A percentile compares a stretch with the other conserved stretches of the same genome.
phyloP scores from a whole-genome alignment of 495 filamentous ascomycete species.

The Xylona heveae region DNA sequence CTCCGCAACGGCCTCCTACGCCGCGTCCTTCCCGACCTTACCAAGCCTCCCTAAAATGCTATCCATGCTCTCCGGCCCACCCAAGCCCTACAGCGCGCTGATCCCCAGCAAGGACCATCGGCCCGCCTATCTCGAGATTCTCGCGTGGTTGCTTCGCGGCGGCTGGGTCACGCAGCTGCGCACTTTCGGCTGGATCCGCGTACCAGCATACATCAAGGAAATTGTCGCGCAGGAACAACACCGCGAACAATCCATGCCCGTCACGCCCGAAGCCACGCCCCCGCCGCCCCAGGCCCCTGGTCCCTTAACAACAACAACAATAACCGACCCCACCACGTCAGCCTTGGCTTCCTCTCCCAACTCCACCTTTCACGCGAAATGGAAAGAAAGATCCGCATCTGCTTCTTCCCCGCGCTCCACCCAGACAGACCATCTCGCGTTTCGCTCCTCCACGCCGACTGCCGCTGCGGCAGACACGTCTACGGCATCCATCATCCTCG shows the following conservation, averaged over 20 bases:
- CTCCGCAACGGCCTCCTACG: constrained; percentile 49
- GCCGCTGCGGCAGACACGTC: constrained; percentile 12
- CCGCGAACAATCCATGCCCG: constrained; percentile 21
- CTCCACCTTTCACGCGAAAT: constrained; percentile 5
- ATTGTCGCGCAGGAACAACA: constrained; percentile 35
- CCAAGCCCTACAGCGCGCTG: constrained; percentile 57
- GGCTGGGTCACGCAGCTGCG: constrained; percentile 86
- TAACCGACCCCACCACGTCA: constrained; percentile 1
- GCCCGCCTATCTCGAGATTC: constrained; percentile 63
- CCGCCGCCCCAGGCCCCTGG: not conserved
- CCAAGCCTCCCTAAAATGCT: constrained; percentile 73
- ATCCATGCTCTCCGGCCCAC: constrained; percentile 48
- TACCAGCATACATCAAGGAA: constrained; percentile 37
- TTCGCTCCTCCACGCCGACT: constrained; percentile 16
- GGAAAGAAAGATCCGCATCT: constrained; percentile 18
- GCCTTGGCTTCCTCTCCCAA: constrained; percentile 1
- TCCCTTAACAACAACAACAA: not conserved
- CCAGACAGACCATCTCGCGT: constrained; percentile 21
- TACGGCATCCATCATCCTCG: constrained; percentile 23
- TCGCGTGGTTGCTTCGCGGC: constrained; percentile 79
- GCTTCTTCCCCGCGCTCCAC: constrained; percentile 22
- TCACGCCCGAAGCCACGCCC: not conserved
- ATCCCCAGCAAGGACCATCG: constrained; percentile 83
- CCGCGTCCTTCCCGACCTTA: constrained; percentile 53
- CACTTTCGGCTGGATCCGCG: constrained; percentile 63